Base-by-base conservation (phyloP, 306 rosid species). In the Rosa rugosa region DNA sequence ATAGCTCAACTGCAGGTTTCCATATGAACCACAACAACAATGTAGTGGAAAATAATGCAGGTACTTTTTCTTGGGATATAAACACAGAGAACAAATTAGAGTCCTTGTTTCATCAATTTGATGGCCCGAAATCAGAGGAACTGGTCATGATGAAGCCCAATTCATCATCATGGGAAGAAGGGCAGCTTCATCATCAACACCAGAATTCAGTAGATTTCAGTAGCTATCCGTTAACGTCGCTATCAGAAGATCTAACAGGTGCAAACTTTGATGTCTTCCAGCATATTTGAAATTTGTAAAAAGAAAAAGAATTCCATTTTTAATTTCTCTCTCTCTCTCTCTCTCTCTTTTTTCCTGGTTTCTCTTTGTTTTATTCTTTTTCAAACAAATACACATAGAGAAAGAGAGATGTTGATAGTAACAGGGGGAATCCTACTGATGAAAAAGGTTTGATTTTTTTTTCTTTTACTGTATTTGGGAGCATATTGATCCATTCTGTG, bases 181-280 rank as follows among this genome's bases (percentile, higher is more conserved):
- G 77, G 73, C 50, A 54, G 60, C 57, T 41, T 10, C 72, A 77
- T 6, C 72, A 79, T 51, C 90, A 87, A 54, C 80, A 71, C 84
- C 97, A 86, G 6, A 80, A 40, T 77, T 91, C 97, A 0, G 80
- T 84, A 78, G 92, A 91, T 87, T 91, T 94, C 88, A 83, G 72
- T 88, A 80, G 86, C 96, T 93, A 84, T 90, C 98, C 99, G 0
- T 85, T 90, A 81, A 86, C 89, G 80, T 90, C 96, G 68, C 87
- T 93, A 9, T 90, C 97, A 81, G 91, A 90, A 77, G 93, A 93
- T 86, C 84, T 91, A 87, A 83, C 90, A 65, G 88, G 81, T 76
- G 86, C 82, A 84, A 88, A 82, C 86, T 95, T 93, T 90, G 94
- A 93, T 85, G 90, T 85, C 11, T 93, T 95, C 85, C 92, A 90